phyloP scores from a whole-genome alignment of 78 protist species.

The Dictyostelium citrinum region DNA sequence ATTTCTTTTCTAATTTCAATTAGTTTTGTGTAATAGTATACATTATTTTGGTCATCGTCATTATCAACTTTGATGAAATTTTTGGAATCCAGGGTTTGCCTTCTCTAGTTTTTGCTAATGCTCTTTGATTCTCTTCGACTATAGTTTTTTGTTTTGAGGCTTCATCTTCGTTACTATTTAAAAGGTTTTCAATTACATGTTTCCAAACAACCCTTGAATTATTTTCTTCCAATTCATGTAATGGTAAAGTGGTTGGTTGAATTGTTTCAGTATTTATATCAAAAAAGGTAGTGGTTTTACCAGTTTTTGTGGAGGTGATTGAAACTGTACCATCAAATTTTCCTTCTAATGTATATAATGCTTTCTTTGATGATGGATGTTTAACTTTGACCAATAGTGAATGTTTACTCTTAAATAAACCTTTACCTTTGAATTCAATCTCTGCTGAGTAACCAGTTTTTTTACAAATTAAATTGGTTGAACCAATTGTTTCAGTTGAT shows the following conservation, averaged over 20 bases:
- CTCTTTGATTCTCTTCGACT: constrained; percentile 63
- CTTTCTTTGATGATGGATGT: constrained; percentile 37
- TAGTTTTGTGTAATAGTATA: neutral
- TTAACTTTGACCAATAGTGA: constrained; percentile 34
- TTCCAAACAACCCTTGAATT: constrained; percentile 57
- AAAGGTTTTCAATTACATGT: constrained; percentile 24
- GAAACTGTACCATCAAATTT: constrained; percentile 44
- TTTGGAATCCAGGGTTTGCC: constrained; percentile 31
- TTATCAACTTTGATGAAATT: neutral
- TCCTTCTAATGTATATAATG: constrained; percentile 52
- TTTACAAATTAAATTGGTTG: constrained; percentile 20
- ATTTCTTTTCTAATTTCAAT: neutral
- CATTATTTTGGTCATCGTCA: neutral
- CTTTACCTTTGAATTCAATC: constrained; percentile 67
- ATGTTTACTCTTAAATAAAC: constrained; percentile 22
- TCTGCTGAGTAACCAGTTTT: constrained; percentile 46
- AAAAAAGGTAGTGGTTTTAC: constrained; percentile 15
- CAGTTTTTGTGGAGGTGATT: constrained; percentile 13
- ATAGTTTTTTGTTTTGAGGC: constrained; percentile 45
- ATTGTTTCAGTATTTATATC: neutral
- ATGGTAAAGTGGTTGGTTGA: neutral
- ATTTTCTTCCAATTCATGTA: constrained; percentile 9
- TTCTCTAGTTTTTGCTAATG: constrained; percentile 40
- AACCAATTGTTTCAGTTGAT: constrained; percentile 33
- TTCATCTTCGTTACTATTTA: constrained; percentile 23